Percentiles rank a stretch among this genome's conserved stretches.
phyloP scores from a whole-genome alignment of 2,329 filamentous ascomycete species.

The Pseudogymnoascus sp. region DNA sequence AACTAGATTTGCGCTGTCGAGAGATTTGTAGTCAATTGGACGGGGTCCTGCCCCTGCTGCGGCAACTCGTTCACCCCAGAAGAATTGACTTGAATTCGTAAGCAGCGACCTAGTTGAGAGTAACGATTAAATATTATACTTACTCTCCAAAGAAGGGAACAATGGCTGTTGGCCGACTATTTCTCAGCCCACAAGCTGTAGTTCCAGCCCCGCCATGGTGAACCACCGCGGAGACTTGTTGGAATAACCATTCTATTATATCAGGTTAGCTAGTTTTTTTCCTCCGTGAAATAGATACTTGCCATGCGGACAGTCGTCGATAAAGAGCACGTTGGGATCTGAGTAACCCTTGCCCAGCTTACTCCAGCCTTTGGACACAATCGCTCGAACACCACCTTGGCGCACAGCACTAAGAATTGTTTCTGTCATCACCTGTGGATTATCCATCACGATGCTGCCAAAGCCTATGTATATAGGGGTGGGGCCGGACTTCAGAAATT shows the following conservation, averaged over 20 bases:
- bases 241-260: slow-evolving; percentile 46
- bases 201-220: slow-evolving; percentile 55
- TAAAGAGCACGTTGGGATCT: slow-evolving; percentile 38
- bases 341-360: slow-evolving; percentile 32
- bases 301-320: slow-evolving; percentile 48
- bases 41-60: slow-evolving; percentile 61
- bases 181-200: slow-evolving; percentile 45
- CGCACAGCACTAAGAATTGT: slow-evolving; percentile 42
- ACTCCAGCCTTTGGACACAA: slow-evolving; percentile 50
- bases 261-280: not conserved
- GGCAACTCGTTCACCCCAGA: slow-evolving; percentile 70
- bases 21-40: slow-evolving; percentile 59
- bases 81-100: slow-evolving; percentile 46
- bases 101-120: not conserved
- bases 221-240: slow-evolving; percentile 46
- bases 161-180: slow-evolving; percentile 45
- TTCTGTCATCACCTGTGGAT: slow-evolving; percentile 37
- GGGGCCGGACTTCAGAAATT: slow-evolving; percentile 40
- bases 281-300: not conserved
- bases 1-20: slow-evolving; percentile 56
- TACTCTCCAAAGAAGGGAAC: slow-evolving; percentile 50
- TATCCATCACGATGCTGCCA: slow-evolving; percentile 48
- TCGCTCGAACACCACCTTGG: slow-evolving; percentile 40
- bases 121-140: not conserved
- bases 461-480: slow-evolving; percentile 50